Percentiles rank a stretch among this genome's conserved stretches.
Conservation (phyloP, 805 yeast species). For the Candida multigemmis region DNA sequence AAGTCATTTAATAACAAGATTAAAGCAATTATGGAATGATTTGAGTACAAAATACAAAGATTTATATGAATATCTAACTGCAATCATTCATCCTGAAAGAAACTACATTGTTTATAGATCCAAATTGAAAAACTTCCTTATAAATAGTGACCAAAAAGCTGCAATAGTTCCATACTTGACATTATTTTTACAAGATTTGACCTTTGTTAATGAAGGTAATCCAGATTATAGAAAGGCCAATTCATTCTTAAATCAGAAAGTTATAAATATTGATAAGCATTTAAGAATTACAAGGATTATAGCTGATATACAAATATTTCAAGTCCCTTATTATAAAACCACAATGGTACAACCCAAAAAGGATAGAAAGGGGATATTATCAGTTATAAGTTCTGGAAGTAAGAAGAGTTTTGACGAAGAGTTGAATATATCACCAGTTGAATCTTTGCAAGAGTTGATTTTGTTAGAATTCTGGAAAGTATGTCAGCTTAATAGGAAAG, state of each 20-base stretch:
- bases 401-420: conserved; percentile 18
- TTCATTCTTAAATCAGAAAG: conserved; percentile 44
- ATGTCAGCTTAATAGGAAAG: conserved; percentile 46
- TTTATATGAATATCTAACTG: conserved; percentile 52
- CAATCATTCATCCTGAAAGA: conserved; percentile 67
- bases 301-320: conserved; percentile 59
- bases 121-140: conserved; percentile 48
- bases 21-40: conserved; percentile 49
- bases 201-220: conserved; percentile 79
- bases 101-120: conserved; percentile 63
- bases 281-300: conserved; percentile 57
- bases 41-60: conserved; percentile 52
- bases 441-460: conserved; percentile 48
- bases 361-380: conserved; percentile 7
- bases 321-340: conserved; percentile 42
- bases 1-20: conserved; percentile 58
- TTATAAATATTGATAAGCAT: conserved; percentile 69
- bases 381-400: conserved; percentile 2
- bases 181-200: conserved; percentile 67
- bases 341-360: conserved; percentile 1
- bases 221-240: conserved; percentile 56
- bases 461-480: conserved; percentile 66
- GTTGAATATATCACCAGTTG: conserved; percentile 29
- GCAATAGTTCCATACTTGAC: conserved; percentile 75
- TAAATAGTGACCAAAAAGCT: conserved; percentile 37